Percentiles rank a stretch among this genome's conserved stretches.
These are phyloP conservation scores for Zygotorulaspora mrakii DNA, from an alignment of 1,139 yeast species.

Conservation along the genomic window DNA sequence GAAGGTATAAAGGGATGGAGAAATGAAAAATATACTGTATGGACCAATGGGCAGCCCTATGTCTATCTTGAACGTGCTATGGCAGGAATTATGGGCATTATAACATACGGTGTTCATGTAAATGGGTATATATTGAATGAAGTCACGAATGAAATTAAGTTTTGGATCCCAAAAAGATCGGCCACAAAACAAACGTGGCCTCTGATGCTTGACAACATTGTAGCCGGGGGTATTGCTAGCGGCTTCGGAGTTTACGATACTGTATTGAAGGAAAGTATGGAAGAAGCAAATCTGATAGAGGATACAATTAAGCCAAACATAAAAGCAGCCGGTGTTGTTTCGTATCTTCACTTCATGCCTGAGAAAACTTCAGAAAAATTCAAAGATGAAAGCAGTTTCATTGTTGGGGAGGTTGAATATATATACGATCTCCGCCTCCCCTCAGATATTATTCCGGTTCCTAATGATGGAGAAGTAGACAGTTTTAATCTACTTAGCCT, in stretches of 20 bases:
- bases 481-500: slow-evolving; percentile 61
- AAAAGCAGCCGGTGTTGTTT: slow-evolving; percentile 58
- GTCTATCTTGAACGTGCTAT: slow-evolving; percentile 74
- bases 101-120: slow-evolving; percentile 86
- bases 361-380: slow-evolving; percentile 28
- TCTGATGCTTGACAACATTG: slow-evolving; percentile 84
- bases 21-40: slow-evolving; percentile 72
- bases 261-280: slow-evolving; percentile 76
- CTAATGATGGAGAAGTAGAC: slow-evolving; percentile 84
- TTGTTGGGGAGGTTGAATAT: slow-evolving; percentile 88
- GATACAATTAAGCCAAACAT: slow-evolving; percentile 48
- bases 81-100: slow-evolving; percentile 75
- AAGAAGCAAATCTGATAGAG: slow-evolving; percentile 78
- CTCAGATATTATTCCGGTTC: slow-evolving; percentile 52
- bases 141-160: slow-evolving; percentile 43
- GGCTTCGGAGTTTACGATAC: slow-evolving; percentile 78
- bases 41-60: slow-evolving; percentile 58
- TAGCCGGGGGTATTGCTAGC: slow-evolving; percentile 91
- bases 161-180: slow-evolving; percentile 88
- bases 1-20: slow-evolving; percentile 71
- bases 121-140: slow-evolving; percentile 64
- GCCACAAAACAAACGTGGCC: slow-evolving; percentile 81
- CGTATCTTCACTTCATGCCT: slow-evolving; percentile 54
- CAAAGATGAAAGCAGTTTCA: slow-evolving; percentile 46
- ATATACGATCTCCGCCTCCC: slow-evolving; percentile 67